A percentile compares a stretch with the other conserved stretches of the same genome.
Conservation (phyloP, 1,284 basidiomycete genomes). For the Pseudozyma tsukubaensis region DNA sequence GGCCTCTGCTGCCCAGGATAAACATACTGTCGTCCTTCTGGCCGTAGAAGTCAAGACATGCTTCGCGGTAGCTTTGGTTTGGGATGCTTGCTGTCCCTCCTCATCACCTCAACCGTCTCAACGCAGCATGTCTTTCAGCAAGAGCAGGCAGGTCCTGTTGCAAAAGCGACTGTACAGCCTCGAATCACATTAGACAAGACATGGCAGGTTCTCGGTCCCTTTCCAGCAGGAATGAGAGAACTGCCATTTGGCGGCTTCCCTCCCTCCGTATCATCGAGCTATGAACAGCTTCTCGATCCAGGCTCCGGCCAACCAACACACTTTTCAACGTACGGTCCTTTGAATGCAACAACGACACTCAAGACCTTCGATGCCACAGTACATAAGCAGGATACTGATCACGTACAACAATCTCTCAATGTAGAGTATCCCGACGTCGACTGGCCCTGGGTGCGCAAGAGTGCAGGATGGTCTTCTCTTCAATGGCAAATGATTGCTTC, state of each 20-base stretch:
- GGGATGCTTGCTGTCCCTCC: constrained; percentile 9
- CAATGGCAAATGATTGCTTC: constrained; percentile 52
- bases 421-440: constrained; percentile 36
- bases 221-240: constrained; percentile 40
- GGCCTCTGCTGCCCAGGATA: no score
- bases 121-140: constrained; percentile 27
- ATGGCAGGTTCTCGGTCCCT: constrained; percentile 38
- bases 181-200: constrained; percentile 3
- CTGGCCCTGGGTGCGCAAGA: constrained; percentile 38
- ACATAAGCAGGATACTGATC: not conserved
- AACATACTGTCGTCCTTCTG: not conserved
- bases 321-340: constrained; percentile 25
- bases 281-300: constrained; percentile 13
- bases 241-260: constrained; percentile 40
- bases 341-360: constrained; percentile 13
- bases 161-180: not conserved
- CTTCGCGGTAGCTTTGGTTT: constrained; percentile 47
- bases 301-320: not conserved
- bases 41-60: not conserved
- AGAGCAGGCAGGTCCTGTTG: not conserved
- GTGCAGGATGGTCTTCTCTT: constrained; percentile 45
- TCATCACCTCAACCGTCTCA: constrained; percentile 16
- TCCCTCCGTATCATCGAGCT: constrained; percentile 7
- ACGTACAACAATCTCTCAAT: constrained; percentile 26
- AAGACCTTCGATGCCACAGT: constrained; percentile 14